Percentiles rank a stretch among this genome's conserved stretches.
Evolutionary conservation across 176 grass and related monocot species (phyloP).

Genomic region (Microstegium vimineum): DNA sequence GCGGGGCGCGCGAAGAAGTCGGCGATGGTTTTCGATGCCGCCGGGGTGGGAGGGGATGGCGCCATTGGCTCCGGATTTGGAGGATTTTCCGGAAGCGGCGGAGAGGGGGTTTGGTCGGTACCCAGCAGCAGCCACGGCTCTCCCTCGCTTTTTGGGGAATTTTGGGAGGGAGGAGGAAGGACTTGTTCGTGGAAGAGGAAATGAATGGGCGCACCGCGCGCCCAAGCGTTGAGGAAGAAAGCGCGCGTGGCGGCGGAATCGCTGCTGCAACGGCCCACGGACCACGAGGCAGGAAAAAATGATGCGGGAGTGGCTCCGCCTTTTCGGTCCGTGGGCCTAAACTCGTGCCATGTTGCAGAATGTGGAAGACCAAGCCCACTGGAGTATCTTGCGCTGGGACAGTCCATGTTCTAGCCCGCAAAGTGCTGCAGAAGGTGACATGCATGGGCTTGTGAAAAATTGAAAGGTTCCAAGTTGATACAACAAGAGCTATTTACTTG

Average conservation of each 20-base stretch:
- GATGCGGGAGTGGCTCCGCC: too few species aligned
- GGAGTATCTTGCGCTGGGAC: not conserved
- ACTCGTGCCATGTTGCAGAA: too few species aligned
- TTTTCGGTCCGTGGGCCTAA: too few species aligned
- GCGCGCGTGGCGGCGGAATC: too few species aligned
- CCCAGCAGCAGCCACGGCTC: not conserved
- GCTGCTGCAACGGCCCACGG: too few species aligned
- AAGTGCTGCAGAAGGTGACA: too few species aligned
- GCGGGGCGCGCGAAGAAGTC: constrained; percentile 59
- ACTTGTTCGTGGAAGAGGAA: not conserved
- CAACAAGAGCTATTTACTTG: too few species aligned
- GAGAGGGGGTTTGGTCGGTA: not conserved
- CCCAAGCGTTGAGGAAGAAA: not conserved
- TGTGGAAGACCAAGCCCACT: too few species aligned
- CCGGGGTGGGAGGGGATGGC: constrained; percentile 40
- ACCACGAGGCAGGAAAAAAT: too few species aligned
- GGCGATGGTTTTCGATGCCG: constrained; percentile 63
- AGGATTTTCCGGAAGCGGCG: not conserved
- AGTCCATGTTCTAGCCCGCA: not conserved
- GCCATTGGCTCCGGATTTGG: not conserved
- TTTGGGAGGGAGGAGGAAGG: too few species aligned
- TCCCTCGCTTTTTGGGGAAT: not conserved
- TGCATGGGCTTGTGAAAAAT: not conserved
- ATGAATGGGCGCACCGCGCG: not conserved
- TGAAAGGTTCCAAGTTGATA: too few species aligned